Evolutionary conservation across 306 rosid genomes (phyloP), one percentile per base, ranked within the genome.

Genomic region (Rosa persica): DNA sequence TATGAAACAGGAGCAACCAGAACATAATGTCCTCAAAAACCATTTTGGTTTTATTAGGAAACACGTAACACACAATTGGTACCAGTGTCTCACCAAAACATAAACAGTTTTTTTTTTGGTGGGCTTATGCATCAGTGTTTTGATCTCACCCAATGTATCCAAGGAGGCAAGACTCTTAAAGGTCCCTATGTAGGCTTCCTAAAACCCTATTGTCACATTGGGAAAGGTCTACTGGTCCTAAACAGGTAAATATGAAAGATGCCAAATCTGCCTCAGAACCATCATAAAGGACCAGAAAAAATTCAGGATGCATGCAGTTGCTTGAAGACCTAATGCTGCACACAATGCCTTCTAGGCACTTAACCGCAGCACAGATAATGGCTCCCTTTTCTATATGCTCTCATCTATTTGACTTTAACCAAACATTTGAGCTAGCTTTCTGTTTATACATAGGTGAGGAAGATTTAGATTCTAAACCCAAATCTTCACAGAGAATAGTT

Each of bases 21-120:
- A 76, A 47, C 13, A 38, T 12, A 46, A 64, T 76, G 40, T 48
- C 3, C 42, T 3, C 12, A 23, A 27, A 74, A 13, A 40, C 13
- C 42, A 80, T 16, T 15, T 17, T 2, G 20, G 62, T 68, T 54
- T 15, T 10, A 46, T 49, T 51, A 39, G 43, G 47, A 27, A 52
- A 74, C 47, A 62, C n/a, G 1, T 42, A 67, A 58, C 30, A 6
- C 22, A 78, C 12, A 25, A 4, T 5, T n/a, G 27, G 77, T 42
- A 66, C 73, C 30, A 17, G 25, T 74, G 46, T 43, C 76, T 73
- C 83, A 86, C 89, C 89, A 83, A n/a, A n/a, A n/a, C 79, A 85
- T 74, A 71, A 83, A 83, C 38, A 83, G 47, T 44, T 89, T 86
- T 81, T 16, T 58, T 89, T 81, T 83, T 77, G 23, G 78, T 85